Base-by-base conservation (phyloP, 2,329 filamentous ascomycete species). In the Aspergillus sp. region DNA sequence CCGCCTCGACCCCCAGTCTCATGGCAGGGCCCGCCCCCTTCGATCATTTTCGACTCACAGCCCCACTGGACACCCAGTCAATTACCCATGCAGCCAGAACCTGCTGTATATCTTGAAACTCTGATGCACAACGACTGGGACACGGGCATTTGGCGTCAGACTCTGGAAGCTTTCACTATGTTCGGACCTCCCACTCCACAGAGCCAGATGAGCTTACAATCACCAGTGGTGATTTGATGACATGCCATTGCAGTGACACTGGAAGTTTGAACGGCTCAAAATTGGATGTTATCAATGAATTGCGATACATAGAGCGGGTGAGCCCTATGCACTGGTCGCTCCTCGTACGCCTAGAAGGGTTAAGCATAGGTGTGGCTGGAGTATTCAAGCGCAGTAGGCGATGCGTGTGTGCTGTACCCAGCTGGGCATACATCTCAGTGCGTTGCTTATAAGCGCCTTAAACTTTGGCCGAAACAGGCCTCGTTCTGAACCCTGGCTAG, bases 111-210 rank as follows among this genome's bases (percentile, higher is more conserved):
- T 5, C 45, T 49, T 13, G 45, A 49, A 49, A n/a, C 21, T 3
- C 23, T 49, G 23, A 49, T 49, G 23, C 45, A 49, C 15, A 12
- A 55, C 25, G 41, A 54, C 12, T 28, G 48, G 30, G 57, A 59
- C 12, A 19, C 23, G 2, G n/a, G 12, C n/a, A 7, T 59, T 12
- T 59, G 51, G 57, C 30, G 54, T 43, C 57, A 59, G 23, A 55
- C 54, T 32, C 43, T 59, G 2, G 51, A 59, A 36, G 54, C 25
- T 15, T 55, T 59, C 43, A 51, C 57, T 23, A 55, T 52, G 57
- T 55, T 59, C 28, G 57, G 51, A 2, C 57, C 51, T n/a, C 49
- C 47, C 30, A 28, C 12, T 10, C 45, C 45, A 28, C 45, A 49
- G 25, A 25, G 21, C 23, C 45, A 49, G 12, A 49, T 49, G 45